Conservation (phyloP, 441 rosid genomes). For the Adansonia grandidieri region DNA sequence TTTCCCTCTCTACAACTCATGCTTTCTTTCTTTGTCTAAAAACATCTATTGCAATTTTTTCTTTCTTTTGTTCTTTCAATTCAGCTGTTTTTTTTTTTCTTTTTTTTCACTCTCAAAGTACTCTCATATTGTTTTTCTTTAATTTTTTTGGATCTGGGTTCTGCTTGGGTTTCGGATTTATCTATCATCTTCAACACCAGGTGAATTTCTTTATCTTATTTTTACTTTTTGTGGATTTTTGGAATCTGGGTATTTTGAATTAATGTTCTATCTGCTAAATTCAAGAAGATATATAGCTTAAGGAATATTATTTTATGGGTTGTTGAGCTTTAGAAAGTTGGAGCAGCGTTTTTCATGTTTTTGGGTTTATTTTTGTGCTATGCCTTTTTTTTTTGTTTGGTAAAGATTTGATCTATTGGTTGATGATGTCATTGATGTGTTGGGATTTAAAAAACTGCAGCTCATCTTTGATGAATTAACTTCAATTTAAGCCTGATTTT, state of each 20-base stretch:
- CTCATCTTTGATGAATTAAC: constrained; percentile 30
- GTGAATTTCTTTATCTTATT: constrained; percentile 28
- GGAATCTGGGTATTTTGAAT: constrained; percentile 32
- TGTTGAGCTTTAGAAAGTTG: constrained; percentile 24
- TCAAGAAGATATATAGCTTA: constrained; percentile 16
- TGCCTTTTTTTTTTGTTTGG: constrained; percentile 22
- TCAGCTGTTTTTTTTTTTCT: constrained; percentile 28
- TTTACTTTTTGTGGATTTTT: constrained; percentile 13
- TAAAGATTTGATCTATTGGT: constrained; percentile 44
- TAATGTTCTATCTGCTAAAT: constrained; percentile 26
- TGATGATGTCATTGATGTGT: not conserved
- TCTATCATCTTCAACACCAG: constrained; percentile 34
- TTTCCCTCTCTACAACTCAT: constrained; percentile 18
- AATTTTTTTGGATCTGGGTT: constrained; percentile 64
- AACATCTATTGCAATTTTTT: constrained; percentile 34
- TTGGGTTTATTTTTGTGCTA: constrained; percentile 17
- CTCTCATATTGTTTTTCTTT: constrained; percentile 3
- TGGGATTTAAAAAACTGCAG: constrained; percentile 23
- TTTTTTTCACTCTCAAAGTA: constrained; percentile 32
- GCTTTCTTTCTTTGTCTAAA: constrained; percentile 46
- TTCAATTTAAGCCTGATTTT: constrained; percentile 15
- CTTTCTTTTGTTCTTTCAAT: constrained; percentile 26
- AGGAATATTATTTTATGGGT: constrained; percentile 19
- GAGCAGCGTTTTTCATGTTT: not conserved
- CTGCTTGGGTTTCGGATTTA: constrained; percentile 31